Conservation (phyloP, 1,284 basidiomycete genomes). For the Uromyces viciae-fabae region DNA sequence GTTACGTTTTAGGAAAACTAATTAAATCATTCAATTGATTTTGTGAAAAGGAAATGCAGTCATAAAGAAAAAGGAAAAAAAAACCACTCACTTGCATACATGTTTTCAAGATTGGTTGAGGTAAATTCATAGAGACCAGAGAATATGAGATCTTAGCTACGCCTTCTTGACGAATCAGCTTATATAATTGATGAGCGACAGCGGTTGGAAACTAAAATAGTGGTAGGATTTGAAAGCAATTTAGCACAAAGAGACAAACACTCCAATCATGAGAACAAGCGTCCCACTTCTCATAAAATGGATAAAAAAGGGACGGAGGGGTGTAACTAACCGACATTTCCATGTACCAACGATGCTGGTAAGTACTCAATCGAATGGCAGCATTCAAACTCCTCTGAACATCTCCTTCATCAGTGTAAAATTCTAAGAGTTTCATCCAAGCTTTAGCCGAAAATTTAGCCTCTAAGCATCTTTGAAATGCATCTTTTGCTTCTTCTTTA, state of each 20-base stretch:
- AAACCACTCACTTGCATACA: slow-evolving; percentile 46
- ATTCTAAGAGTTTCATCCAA: slow-evolving; percentile 85
- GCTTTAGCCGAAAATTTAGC: slow-evolving; percentile 84
- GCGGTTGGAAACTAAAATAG: slow-evolving; percentile 73
- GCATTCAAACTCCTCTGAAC: slow-evolving; percentile 84
- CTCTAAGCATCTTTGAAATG: slow-evolving; percentile 89
- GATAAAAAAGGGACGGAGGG: slow-evolving; percentile 8
- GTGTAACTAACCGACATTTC: slow-evolving; percentile 53
- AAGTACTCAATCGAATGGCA: slow-evolving; percentile 85
- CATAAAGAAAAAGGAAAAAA: slow-evolving; percentile 2
- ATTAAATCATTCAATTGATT: not conserved
- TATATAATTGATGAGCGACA: slow-evolving; percentile 84
- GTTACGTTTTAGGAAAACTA: not conserved
- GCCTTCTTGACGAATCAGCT: slow-evolving; percentile 87
- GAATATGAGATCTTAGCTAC: slow-evolving; percentile 91
- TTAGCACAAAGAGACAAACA: slow-evolving; percentile 1
- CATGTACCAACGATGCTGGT: slow-evolving; percentile 65
- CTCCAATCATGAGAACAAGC: not conserved
- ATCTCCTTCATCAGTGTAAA: slow-evolving; percentile 89
- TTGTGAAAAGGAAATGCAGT: not conserved
- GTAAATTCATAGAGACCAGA: slow-evolving; percentile 66
- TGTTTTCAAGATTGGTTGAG: slow-evolving; percentile 51
- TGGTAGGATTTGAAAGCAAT: not conserved
- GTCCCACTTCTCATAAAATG: too few relatives aligned
- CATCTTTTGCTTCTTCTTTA: slow-evolving; percentile 96